Evolutionary conservation across 202 grass and related monocot genomes (phyloP), one percentile per base, ranked within the genome.

Genomic region (Carex arenaria): DNA sequence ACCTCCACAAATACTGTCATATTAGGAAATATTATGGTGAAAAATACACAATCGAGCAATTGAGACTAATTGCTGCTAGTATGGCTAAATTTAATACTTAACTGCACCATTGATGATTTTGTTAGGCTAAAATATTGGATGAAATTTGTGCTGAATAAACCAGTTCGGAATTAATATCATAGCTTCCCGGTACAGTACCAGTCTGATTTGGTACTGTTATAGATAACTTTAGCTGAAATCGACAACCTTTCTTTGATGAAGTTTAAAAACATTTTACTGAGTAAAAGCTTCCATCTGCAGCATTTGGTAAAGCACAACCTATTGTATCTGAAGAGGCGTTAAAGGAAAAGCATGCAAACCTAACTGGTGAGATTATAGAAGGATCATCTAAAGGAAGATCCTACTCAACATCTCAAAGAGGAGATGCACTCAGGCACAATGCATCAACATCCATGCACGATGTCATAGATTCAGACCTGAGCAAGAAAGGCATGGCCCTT

Each of bases 401-500:
- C 66, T 74, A 89, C 76, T 55, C 49, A 10, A 81, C 90, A 81
- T 75, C 86, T 61, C 59, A 85, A 88, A 52, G 63, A 90, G 81
- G 86, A 88, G 80, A 56, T 87, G 76, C 74, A 73, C 51, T 81
- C 72, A 65, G 83, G 15, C 45, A 74, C 79, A 76, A 61, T 67
- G 13, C 78, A 81, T 80, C 63, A 64, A 82, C 78, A 42, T 85
- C 86, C 26, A 72, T 42, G 49, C 56, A 32, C 61, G 80, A 63
- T 69, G 85, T 42, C 68, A 52, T 10, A 45, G 64, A 88, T 85
- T 88, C 79, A 83, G 88, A 79, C 80, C 57, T 49, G 19, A 86
- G 64, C 72, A 93, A 87, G 81, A 98, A 90, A 80, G 93, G 96
- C 38, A 89, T 98, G 89, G 86, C 88, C 17, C 96, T 98, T 43